These are phyloP conservation scores for Dactylorhiza incarnata DNA, from an alignment of 106 monocot genomes.

Conservation along the genomic window DNA sequence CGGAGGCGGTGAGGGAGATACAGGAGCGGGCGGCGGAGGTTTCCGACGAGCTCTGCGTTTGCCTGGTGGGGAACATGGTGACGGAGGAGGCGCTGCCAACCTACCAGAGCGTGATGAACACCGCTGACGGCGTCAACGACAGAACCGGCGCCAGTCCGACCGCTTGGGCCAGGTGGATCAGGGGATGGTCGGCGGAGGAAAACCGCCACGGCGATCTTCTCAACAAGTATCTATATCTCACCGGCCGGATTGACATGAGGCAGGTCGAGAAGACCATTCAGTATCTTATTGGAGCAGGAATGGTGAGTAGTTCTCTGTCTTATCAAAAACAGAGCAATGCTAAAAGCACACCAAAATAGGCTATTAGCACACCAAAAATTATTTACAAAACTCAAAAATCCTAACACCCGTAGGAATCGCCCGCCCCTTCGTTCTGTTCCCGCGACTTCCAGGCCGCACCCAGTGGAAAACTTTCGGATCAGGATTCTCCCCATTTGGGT, in stretches of 20 bases:
- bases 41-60: slow-evolving; percentile 53
- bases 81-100: slow-evolving; percentile 65
- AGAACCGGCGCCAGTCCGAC: slow-evolving; percentile 55
- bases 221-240: slow-evolving; percentile 49
- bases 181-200: slow-evolving; percentile 66
- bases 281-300: slow-evolving; percentile 62
- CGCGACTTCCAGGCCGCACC: too few relatives aligned
- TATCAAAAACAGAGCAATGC: too few relatives aligned
- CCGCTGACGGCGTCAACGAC: slow-evolving; percentile 45
- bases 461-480: too few relatives aligned
- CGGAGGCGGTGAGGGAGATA: slow-evolving; percentile 38
- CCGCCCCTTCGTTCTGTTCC: too few relatives aligned
- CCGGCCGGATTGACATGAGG: slow-evolving; percentile 53
- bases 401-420: too few relatives aligned
- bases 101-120: slow-evolving; percentile 60
- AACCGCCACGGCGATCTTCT: slow-evolving; percentile 60
- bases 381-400: too few relatives aligned
- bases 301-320: too few relatives aligned
- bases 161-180: slow-evolving; percentile 57
- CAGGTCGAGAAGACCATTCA: slow-evolving; percentile 61
- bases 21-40: slow-evolving; percentile 40
- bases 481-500: too few relatives aligned
- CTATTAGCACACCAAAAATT: too few relatives aligned
- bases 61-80: slow-evolving; percentile 57
- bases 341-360: too few relatives aligned